These are phyloP conservation scores for Alloteropsis angusta DNA, from an alignment of 202 grass and related monocot species.

Conservation along the genomic window DNA sequence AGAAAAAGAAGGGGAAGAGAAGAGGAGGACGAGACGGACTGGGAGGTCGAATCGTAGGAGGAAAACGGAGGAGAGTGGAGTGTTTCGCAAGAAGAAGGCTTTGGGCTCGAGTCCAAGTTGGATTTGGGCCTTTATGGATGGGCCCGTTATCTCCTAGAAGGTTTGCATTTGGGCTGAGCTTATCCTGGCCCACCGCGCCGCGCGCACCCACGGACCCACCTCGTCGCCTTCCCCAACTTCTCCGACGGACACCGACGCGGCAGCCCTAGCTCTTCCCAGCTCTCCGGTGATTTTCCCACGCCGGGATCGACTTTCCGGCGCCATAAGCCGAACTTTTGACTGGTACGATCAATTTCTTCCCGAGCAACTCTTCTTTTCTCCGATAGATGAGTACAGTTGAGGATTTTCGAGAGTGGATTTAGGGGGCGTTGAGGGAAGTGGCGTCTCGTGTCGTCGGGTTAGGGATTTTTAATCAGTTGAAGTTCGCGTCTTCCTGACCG, in stretches of 20 bases:
- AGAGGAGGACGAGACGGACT: background rate
- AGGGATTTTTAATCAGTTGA: background rate
- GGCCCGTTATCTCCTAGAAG: background rate
- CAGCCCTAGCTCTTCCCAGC: background rate
- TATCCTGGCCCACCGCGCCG: background rate
- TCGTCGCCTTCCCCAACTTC: background rate
- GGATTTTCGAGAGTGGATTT: background rate
- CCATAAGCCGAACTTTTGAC: background rate
- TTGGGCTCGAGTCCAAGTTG: background rate
- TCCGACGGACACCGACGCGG: background rate
- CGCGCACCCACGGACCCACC: too few relatives aligned
- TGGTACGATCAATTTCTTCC: background rate
- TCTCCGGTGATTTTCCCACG: background rate
- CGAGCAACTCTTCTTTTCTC: background rate
- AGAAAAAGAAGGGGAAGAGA: background rate
- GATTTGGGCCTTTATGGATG: background rate
- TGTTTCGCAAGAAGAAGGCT: slow-evolving; percentile 29
- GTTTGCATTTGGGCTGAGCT: background rate
- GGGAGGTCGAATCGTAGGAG: background rate
- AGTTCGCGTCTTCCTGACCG: background rate
- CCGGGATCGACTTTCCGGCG: background rate
- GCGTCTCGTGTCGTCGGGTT: background rate
- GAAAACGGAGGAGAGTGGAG: background rate
- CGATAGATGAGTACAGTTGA: background rate
- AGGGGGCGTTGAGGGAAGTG: background rate